phyloP scores from a whole-genome alignment of 257 asterid genomes.

The Thymus mandschuricus region DNA sequence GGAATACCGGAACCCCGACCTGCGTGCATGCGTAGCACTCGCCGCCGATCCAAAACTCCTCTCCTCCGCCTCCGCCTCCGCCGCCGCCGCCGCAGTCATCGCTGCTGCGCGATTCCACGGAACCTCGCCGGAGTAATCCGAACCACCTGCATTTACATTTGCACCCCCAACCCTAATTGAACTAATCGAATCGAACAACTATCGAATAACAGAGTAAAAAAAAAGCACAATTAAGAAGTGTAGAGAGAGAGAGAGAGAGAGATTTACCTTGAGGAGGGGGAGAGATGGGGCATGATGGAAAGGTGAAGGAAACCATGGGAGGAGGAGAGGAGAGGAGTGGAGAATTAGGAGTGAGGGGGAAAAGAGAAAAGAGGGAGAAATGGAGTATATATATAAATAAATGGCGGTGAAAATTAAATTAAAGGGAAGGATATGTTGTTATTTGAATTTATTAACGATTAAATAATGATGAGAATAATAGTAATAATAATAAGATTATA shows the following conservation, averaged over 20 bases:
- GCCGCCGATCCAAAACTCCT: conserved; percentile 31
- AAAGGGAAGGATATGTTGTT: neutral
- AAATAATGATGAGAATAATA: too few relatives aligned
- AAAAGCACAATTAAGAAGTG: neutral
- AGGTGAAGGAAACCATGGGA: conserved; percentile 64
- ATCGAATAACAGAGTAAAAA: too few relatives aligned
- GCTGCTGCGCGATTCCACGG: conserved; percentile 43
- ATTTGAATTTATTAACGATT: too few relatives aligned
- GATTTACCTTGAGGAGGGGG: conserved; percentile 52
- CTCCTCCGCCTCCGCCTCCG: neutral
- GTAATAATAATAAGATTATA: too few relatives aligned
- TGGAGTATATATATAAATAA: neutral
- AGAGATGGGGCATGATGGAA: conserved; percentile 57
- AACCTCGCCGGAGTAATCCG: conserved; percentile 58
- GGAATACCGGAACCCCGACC: conserved; percentile 83
- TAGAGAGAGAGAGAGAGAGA: neutral
- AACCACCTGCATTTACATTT: conserved; percentile 54
- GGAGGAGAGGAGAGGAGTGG: conserved; percentile 10
- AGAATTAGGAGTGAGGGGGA: too few relatives aligned
- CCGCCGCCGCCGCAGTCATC: conserved; percentile 34
- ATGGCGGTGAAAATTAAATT: neutral
- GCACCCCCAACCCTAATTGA: too few relatives aligned
- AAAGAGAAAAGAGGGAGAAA: neutral
- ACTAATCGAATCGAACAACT: too few relatives aligned
- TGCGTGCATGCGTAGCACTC: conserved; percentile 94